Conservation (phyloP, 257 asterid genomes). For the Petunia secreta region DNA sequence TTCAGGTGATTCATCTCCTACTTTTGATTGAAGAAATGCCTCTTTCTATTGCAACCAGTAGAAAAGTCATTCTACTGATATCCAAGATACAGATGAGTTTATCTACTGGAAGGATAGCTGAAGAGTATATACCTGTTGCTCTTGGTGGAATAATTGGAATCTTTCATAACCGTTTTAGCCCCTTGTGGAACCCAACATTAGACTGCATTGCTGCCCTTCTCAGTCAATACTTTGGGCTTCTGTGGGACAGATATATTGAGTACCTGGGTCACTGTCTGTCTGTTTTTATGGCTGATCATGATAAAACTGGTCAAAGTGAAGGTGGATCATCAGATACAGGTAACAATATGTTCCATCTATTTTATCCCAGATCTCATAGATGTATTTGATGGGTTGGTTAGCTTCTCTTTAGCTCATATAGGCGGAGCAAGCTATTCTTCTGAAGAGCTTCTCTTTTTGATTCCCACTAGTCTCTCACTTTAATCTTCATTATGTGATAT, state of each 20-base stretch:
- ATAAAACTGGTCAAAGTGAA: slow-evolving; percentile 40
- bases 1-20: slow-evolving; percentile 75
- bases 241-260: slow-evolving; percentile 68
- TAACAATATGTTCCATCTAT: slow-evolving; percentile 53
- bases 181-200: slow-evolving; percentile 70
- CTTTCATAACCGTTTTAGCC: slow-evolving; percentile 71
- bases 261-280: slow-evolving; percentile 65
- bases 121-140: slow-evolving; percentile 55
- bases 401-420: not conserved
- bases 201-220: slow-evolving; percentile 73
- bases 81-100: slow-evolving; percentile 72
- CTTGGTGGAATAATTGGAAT: slow-evolving; percentile 79
- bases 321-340: slow-evolving; percentile 36
- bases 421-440: slow-evolving; percentile 3
- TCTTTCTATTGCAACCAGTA: slow-evolving; percentile 68
- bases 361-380: slow-evolving; percentile 3
- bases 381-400: not conserved
- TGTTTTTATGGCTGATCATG: slow-evolving; percentile 50
- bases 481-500: slow-evolving; percentile 10
- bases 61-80: slow-evolving; percentile 58
- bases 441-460: not conserved
- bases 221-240: slow-evolving; percentile 50
- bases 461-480: not conserved
- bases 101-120: slow-evolving; percentile 58
- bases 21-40: slow-evolving; percentile 69